Percentiles rank a stretch among this genome's conserved stretches.
These are phyloP conservation scores for Metarhizium robertsii DNA, from an alignment of 2,329 filamentous ascomycete species.

Conservation along the genomic window DNA sequence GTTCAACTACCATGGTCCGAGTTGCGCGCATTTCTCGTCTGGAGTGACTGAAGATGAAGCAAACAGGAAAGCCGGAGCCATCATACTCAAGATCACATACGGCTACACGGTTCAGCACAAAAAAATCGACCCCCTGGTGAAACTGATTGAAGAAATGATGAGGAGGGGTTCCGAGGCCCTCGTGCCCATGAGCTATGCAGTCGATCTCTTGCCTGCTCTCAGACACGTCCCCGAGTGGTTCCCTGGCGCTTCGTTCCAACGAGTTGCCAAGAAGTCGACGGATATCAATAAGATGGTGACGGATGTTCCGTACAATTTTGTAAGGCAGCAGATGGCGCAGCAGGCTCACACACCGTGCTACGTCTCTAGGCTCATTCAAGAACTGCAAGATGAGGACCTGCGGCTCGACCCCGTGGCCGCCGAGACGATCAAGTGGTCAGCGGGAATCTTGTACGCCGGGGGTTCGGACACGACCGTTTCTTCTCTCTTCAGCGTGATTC, in stretches of 20 bases:
- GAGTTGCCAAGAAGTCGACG: conserved; percentile 17
- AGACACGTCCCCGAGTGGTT: conserved; percentile 18
- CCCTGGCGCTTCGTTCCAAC: conserved; percentile 21
- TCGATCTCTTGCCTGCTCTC: conserved; percentile 21
- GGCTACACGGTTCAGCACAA: conserved; percentile 22
- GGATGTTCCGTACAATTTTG: conserved; percentile 20
- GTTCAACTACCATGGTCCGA: background rate
- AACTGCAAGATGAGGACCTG: background rate
- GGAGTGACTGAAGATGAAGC: too few relatives aligned
- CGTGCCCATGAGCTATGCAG: conserved; percentile 19
- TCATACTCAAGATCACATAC: conserved; percentile 11
- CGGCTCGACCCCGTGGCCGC: background rate
- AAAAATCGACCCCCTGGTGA: conserved; percentile 19
- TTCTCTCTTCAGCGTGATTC: conserved; percentile 21
- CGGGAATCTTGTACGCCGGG: background rate
- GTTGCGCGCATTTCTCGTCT: too few relatives aligned
- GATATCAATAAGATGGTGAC: conserved; percentile 10
- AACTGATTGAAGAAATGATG: conserved; percentile 20
- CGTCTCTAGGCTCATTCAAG: conserved; percentile 12
- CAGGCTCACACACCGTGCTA: conserved; percentile 13
- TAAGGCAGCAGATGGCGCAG: conserved; percentile 15
- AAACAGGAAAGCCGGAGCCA: background rate
- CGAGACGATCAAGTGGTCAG: conserved; percentile 1
- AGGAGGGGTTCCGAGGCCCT: conserved; percentile 16
- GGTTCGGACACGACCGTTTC: conserved; percentile 8